Evolutionary conservation across 345 rosid species (phyloP).

Genomic region (Brassica carinata): DNA sequence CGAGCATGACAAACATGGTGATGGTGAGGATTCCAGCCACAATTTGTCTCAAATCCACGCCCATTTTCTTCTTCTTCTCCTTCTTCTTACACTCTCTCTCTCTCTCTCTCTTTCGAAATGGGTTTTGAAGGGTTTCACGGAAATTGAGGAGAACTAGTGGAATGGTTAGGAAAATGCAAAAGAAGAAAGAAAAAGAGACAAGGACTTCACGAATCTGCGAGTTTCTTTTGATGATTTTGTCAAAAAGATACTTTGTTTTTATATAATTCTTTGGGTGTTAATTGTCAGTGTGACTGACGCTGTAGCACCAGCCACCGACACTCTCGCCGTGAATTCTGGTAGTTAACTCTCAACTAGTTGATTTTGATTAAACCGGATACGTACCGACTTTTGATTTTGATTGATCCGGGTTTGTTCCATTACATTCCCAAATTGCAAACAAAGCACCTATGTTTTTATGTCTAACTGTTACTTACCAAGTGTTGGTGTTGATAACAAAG

Average conservation of each 20-base stretch:
- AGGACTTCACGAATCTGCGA: constrained; percentile 29
- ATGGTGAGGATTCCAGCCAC: constrained; percentile 87
- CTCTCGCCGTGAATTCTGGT: constrained; percentile 32
- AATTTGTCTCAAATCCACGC: constrained; percentile 91
- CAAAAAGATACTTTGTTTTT: constrained; percentile 9
- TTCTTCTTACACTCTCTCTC: not conserved
- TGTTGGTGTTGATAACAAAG: no score
- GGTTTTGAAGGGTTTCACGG: constrained; percentile 29
- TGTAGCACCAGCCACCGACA: constrained; percentile 40
- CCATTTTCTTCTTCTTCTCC: constrained; percentile 49
- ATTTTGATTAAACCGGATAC: constrained; percentile 5
- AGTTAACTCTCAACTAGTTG: constrained; percentile 5
- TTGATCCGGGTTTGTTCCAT: not conserved
- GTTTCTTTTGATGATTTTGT: constrained; percentile 34
- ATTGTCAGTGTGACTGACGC: constrained; percentile 13
- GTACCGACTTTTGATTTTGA: not conserved
- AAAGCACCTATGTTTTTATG: no score
- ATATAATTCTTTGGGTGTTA: constrained; percentile 11
- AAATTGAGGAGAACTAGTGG: constrained; percentile 26
- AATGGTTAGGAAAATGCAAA: not conserved
- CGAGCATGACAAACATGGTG: constrained; percentile 98
- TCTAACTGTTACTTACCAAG: no score
- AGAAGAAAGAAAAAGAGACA: constrained; percentile 5
- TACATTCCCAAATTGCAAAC: no score
- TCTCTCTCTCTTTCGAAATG: not conserved